Conservation (phyloP, 257 asterid species). For the Verbena officinalis region DNA sequence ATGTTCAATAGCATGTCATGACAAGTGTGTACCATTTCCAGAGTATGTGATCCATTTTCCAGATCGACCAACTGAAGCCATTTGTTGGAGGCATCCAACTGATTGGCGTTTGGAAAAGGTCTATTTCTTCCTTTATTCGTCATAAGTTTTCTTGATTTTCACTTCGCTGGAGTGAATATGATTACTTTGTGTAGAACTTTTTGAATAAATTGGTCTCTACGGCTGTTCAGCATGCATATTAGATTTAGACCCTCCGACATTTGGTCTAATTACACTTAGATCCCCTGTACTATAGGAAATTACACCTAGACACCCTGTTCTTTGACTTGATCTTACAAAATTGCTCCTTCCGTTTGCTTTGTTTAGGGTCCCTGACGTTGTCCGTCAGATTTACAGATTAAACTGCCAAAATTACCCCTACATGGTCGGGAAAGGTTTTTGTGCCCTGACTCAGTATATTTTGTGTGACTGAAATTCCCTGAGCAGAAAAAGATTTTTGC, state of each 20-base stretch:
- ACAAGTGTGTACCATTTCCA: conserved; percentile 77
- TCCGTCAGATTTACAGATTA: conserved; percentile 7
- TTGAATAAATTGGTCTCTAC: not conserved
- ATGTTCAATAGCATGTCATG: conserved; percentile 78
- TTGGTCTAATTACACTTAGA: too few species aligned
- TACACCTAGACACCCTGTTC: too few species aligned
- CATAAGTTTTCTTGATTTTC: conserved; percentile 22
- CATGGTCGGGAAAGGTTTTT: too few species aligned
- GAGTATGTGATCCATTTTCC: conserved; percentile 61
- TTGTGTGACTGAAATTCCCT: too few species aligned
- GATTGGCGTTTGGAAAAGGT: conserved; percentile 78
- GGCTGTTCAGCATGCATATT: not conserved
- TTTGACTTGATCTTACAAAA: too few species aligned
- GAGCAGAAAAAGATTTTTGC: too few species aligned
- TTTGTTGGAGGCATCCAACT: conserved; percentile 85
- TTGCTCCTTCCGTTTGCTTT: too few species aligned
- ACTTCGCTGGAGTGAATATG: not conserved
- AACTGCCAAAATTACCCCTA: not conserved
- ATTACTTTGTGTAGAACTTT: not conserved
- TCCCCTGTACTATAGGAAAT: too few species aligned
- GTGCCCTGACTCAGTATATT: too few species aligned
- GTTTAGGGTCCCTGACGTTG: too few species aligned
- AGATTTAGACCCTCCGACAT: too few species aligned
- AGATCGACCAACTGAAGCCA: conserved; percentile 67
- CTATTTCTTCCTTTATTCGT: conserved; percentile 41